phyloP scores from a whole-genome alignment of 805 yeast genomes.

The Schwanniomyces polymorphus region DNA sequence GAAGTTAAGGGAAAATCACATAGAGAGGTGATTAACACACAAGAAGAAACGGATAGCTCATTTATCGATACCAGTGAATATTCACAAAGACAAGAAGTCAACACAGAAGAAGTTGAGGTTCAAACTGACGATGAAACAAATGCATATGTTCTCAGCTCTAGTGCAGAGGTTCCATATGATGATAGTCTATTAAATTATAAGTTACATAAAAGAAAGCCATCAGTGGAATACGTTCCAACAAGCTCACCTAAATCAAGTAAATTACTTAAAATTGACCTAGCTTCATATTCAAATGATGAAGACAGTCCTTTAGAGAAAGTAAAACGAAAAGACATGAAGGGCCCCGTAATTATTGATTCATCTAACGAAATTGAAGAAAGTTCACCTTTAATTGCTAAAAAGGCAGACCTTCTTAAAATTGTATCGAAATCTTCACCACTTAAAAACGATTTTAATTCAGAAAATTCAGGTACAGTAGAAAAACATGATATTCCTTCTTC shows the following conservation, averaged over 20 bases:
- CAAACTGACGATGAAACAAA: constrained; percentile 17
- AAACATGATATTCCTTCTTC: background rate
- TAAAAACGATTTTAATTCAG: background rate
- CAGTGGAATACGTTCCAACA: background rate
- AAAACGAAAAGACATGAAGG: background rate
- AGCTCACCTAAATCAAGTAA: background rate
- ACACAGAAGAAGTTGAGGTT: constrained; percentile 6
- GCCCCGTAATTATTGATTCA: constrained; percentile 5
- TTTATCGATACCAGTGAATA: constrained; percentile 10
- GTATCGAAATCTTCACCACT: background rate
- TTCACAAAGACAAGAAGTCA: constrained; percentile 17
- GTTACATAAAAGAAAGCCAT: constrained; percentile 10
- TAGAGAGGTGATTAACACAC: constrained; percentile 34
- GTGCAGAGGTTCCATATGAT: constrained; percentile 10
- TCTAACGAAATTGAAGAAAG: constrained; percentile 20
- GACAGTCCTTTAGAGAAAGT: background rate
- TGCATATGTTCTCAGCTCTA: background rate
- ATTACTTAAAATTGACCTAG: background rate
- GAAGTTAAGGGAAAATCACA: constrained; percentile 16
- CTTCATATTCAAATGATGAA: background rate
- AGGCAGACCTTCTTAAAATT: constrained; percentile 9
- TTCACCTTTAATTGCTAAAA: constrained; percentile 17
- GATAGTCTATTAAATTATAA: constrained; percentile 28
- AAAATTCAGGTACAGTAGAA: background rate
- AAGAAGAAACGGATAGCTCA: constrained; percentile 13